These are phyloP conservation scores for Graphiopsis chlorocephala DNA, from an alignment of 2,329 filamentous ascomycete species.

Conservation along the genomic window DNA sequence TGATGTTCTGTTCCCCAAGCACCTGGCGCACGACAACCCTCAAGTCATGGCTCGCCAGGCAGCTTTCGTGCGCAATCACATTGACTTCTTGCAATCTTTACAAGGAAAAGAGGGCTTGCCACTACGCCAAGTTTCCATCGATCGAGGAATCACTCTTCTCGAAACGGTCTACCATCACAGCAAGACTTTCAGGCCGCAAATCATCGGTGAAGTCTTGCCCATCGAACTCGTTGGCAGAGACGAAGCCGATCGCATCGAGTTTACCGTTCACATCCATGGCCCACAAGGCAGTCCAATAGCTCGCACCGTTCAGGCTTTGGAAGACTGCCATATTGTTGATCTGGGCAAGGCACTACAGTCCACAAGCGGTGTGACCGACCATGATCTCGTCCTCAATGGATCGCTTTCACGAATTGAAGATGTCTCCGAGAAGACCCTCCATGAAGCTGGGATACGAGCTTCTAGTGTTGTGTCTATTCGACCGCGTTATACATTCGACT, in stretches of 20 bases:
- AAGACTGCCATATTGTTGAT: slow-evolving; percentile 20
- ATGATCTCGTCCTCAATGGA: slow-evolving; percentile 14
- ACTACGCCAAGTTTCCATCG: background rate
- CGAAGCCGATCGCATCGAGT: slow-evolving; percentile 15
- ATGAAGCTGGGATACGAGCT: slow-evolving; percentile 22
- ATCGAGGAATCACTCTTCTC: slow-evolving; percentile 5
- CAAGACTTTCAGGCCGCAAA: background rate
- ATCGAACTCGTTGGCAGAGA: slow-evolving; percentile 5
- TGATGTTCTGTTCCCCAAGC: slow-evolving; percentile 21
- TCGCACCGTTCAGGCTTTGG: slow-evolving; percentile 18
- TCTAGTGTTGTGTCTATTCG: slow-evolving; percentile 27
- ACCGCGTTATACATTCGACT: slow-evolving; percentile 25
- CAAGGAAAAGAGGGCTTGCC: background rate
- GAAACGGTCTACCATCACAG: slow-evolving; percentile 13
- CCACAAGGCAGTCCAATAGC: slow-evolving; percentile 19
- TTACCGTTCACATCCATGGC: slow-evolving; percentile 24
- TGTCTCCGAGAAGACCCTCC: slow-evolving; percentile 16
- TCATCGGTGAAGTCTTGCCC: background rate
- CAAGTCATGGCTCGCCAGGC: slow-evolving; percentile 19
- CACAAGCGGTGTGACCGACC: slow-evolving; percentile 23
- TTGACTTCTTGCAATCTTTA: slow-evolving; percentile 12
- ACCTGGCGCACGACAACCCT: slow-evolving; percentile 2
- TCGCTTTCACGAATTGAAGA: slow-evolving; percentile 8
- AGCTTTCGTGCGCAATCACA: slow-evolving; percentile 23
- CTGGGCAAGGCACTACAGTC: slow-evolving; percentile 23